phyloP scores from a whole-genome alignment of 768 basidiomycete genomes.

The Suillus brevipes region DNA sequence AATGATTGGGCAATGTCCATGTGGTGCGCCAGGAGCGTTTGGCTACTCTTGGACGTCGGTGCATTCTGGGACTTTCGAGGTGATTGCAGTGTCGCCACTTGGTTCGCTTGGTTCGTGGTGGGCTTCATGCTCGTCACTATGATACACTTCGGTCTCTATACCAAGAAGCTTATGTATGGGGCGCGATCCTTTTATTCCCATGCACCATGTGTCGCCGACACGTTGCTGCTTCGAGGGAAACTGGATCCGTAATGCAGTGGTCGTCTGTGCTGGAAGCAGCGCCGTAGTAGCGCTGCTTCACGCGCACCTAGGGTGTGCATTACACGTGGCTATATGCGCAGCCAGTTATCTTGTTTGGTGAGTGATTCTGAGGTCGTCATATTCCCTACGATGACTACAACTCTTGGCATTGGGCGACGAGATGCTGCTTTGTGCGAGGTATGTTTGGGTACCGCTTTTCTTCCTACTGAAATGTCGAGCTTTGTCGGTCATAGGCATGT shows the following conservation, averaged over 20 bases:
- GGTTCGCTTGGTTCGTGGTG: background rate
- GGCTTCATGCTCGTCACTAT: constrained; percentile 1
- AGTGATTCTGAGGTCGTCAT: background rate
- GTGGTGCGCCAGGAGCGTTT: constrained; percentile 19
- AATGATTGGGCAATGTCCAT: constrained; percentile 33
- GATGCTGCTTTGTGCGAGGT: constrained; percentile 27
- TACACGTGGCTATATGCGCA: background rate
- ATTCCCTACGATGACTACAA: constrained; percentile 2
- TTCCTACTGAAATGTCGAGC: background rate
- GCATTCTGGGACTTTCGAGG: background rate
- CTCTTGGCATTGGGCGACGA: background rate
- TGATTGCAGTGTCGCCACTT: constrained; percentile 10
- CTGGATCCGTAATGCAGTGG: background rate
- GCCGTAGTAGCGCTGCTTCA: background rate
- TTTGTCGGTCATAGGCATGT: constrained; percentile 44
- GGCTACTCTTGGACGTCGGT: background rate
- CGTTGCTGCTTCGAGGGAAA: constrained; percentile 3
- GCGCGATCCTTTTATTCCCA: background rate
- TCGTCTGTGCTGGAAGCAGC: background rate
- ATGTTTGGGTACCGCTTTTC: constrained; percentile 1
- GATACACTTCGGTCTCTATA: background rate
- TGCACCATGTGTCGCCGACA: background rate
- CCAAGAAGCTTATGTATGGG: constrained; percentile 3
- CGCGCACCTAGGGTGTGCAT: background rate
- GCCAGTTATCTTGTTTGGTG: background rate